Conservation (phyloP, 805 yeast species). For the Suhomyces pyralidae region DNA sequence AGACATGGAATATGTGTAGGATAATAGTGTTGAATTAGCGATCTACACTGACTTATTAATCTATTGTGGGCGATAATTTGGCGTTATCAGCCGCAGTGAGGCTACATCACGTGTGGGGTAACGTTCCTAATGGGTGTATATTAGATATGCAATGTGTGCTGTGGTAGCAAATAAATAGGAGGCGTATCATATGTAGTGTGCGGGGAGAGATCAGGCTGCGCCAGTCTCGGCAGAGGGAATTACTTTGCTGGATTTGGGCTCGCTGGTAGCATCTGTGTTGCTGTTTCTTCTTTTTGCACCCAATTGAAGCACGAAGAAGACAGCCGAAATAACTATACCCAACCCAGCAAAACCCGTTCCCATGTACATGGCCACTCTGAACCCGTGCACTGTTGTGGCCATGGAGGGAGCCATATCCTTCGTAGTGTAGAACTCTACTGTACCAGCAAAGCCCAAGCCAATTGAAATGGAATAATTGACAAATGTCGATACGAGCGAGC, state of each 20-base stretch:
- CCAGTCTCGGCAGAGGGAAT: not conserved
- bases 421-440: conserved; percentile 29
- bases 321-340: conserved; percentile 20
- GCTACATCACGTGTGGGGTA: not conserved
- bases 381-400: conserved; percentile 21
- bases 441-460: conserved; percentile 35
- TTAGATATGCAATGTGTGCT: not conserved
- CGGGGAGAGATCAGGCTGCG: not conserved
- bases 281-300: not conserved
- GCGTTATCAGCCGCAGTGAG: not conserved
- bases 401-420: conserved; percentile 11
- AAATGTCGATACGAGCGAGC: conserved; percentile 16
- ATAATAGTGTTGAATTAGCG: too few relatives aligned
- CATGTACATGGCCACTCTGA: conserved; percentile 25
- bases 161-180: not conserved
- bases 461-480: conserved; percentile 25
- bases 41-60: too few relatives aligned
- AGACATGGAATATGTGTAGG: not conserved
- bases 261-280: not conserved
- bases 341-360: conserved; percentile 35
- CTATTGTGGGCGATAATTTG: not conserved
- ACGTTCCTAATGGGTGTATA: not conserved
- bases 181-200: not conserved
- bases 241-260: not conserved
- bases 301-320: conserved; percentile 15